A percentile compares a stretch with the other conserved stretches of the same genome.
phyloP scores from a whole-genome alignment of 148 eudicot genomes.

The Dysphania ambrosioides region DNA sequence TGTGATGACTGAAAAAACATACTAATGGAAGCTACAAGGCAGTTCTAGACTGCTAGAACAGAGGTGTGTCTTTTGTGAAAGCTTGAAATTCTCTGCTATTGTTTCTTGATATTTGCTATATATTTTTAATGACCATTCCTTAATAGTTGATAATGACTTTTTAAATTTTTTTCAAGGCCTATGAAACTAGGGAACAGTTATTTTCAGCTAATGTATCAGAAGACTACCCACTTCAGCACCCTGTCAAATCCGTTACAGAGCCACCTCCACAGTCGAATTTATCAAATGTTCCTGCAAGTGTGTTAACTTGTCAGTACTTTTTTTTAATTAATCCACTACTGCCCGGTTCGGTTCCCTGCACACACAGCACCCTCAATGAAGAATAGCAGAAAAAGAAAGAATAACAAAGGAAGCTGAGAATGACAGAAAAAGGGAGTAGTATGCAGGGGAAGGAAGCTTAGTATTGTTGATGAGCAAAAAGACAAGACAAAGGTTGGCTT shows the following conservation, averaged over 20 bases:
- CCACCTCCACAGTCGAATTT: slow-evolving; percentile 83
- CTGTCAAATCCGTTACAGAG: slow-evolving; percentile 41
- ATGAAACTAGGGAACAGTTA: slow-evolving; percentile 70
- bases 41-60: slow-evolving; percentile 77
- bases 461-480: no score
- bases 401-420: no score
- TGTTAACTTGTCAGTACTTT: slow-evolving; percentile 41
- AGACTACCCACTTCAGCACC: slow-evolving; percentile 60
- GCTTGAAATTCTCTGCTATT: neutral
- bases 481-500: no score
- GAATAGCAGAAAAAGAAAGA: no score
- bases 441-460: no score
- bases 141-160: no score
- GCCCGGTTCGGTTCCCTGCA: no score
- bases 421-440: no score
- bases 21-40: slow-evolving; percentile 81
- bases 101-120: neutral
- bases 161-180: slow-evolving; percentile 46
- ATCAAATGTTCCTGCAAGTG: slow-evolving; percentile 40
- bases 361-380: no score
- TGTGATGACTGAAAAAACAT: slow-evolving; percentile 79
- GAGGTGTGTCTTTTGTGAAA: slow-evolving; percentile 39
- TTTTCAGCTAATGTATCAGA: slow-evolving; percentile 64
- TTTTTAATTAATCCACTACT: no score
- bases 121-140: no score